These are phyloP conservation scores for Talaromyces pinophilus DNA, from an alignment of 2,329 filamentous ascomycete genomes.

Conservation along the genomic window DNA sequence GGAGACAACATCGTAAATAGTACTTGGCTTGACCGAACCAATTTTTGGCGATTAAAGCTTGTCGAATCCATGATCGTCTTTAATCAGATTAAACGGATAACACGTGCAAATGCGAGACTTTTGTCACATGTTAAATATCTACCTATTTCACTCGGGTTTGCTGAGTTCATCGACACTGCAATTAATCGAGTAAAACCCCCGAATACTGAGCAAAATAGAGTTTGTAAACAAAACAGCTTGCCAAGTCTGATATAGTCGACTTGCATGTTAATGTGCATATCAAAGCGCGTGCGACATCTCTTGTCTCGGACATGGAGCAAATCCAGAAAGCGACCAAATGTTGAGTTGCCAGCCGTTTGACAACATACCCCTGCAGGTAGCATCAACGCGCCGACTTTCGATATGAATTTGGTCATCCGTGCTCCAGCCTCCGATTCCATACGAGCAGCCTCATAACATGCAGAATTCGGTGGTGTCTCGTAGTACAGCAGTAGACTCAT, in stretches of 20 bases:
- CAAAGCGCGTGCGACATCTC: constrained; percentile 11
- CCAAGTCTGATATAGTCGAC: not conserved
- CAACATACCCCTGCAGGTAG: not conserved
- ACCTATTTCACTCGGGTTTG: not conserved
- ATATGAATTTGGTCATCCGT: not conserved
- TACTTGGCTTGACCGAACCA: not conserved
- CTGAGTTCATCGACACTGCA: not conserved
- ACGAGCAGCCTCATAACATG: not conserved
- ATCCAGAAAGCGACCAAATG: not conserved
- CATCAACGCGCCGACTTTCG: not conserved
- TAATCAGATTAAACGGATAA: not conserved
- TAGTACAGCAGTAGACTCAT: not conserved
- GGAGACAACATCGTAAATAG: not conserved
- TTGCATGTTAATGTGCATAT: constrained; percentile 1
- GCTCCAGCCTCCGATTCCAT: not conserved
- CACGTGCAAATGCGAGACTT: not conserved
- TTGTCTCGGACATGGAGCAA: constrained; percentile 8
- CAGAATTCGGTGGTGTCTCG: not conserved
- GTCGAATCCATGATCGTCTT: not conserved
- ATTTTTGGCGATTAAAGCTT: not conserved
- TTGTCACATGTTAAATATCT: not conserved
- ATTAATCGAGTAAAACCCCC: constrained; percentile 3
- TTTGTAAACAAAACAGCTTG: not conserved
- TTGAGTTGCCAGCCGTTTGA: constrained; percentile 8
- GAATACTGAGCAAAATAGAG: not conserved